These are phyloP conservation scores for Medakamo hakoo DNA, from an alignment of 139 green algal species.

Conservation along the genomic window DNA sequence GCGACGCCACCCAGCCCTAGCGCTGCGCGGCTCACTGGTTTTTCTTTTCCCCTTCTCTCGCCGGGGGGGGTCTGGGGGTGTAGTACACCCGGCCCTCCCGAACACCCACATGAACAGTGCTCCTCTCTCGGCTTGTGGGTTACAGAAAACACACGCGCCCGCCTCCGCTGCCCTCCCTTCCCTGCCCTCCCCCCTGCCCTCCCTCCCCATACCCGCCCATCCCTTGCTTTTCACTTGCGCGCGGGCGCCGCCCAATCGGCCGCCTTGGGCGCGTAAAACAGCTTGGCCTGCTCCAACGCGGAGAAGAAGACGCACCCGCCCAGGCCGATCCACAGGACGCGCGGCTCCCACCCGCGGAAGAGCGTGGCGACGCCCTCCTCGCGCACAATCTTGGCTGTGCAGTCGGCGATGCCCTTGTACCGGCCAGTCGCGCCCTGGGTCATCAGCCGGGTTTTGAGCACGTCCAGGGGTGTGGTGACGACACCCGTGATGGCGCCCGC, in stretches of 20 bases:
- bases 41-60: too few species aligned
- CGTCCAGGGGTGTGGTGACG: conserved; percentile 79
- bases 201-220: too few species aligned
- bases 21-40: too few species aligned
- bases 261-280: conserved; percentile 26
- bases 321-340: conserved; percentile 91
- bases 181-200: too few species aligned
- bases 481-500: conserved; percentile 69
- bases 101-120: too few species aligned
- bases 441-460: conserved; percentile 90
- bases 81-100: too few species aligned
- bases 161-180: too few species aligned
- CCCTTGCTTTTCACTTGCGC: too few species aligned
- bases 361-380: conserved; percentile 71
- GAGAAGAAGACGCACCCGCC: conserved; percentile 89
- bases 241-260: not conserved
- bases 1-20: too few species aligned
- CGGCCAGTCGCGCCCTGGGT: conserved; percentile 44
- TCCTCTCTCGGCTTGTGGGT: too few species aligned
- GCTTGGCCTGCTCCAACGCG: conserved; percentile 41
- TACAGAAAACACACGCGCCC: too few species aligned
- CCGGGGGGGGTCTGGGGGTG: too few species aligned
- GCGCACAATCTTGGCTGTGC: conserved; percentile 39
- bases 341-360: conserved; percentile 77
- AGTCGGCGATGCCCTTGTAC: conserved; percentile 41